Evolutionary conservation across 2,329 filamentous ascomycete species (phyloP).

Genomic region (Phaeosphaeria sp.): DNA sequence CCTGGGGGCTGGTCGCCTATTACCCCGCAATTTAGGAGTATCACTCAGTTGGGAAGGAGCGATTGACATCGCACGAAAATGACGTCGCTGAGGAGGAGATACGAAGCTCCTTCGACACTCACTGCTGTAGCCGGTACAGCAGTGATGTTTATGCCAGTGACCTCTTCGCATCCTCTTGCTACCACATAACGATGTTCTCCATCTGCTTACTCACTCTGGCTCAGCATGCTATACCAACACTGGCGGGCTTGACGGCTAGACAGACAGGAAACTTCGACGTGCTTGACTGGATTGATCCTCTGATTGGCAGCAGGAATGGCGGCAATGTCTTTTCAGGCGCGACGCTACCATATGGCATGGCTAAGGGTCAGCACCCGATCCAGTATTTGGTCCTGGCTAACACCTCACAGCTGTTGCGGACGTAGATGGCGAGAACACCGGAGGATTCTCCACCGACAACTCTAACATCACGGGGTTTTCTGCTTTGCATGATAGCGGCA

Average conservation of each 20-base stretch:
- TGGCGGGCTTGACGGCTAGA: neutral
- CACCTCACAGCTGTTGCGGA: constrained; percentile 54
- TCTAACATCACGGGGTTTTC: constrained; percentile 54
- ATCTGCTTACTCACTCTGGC: neutral
- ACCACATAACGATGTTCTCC: constrained; percentile 3
- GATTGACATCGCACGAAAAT: constrained; percentile 11
- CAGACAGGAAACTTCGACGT: constrained; percentile 26
- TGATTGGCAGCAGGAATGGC: constrained; percentile 54
- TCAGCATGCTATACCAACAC: constrained; percentile 1
- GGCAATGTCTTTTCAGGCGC: constrained; percentile 58
- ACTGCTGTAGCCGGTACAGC: neutral
- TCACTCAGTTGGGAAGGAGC: constrained; percentile 30
- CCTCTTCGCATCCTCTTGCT: neutral
- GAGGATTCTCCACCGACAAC: constrained; percentile 60
- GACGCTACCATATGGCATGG: constrained; percentile 53
- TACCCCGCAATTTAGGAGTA: constrained; percentile 34
- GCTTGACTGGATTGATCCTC: constrained; percentile 49
- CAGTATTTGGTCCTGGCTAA: constrained; percentile 44
- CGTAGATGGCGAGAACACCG: constrained; percentile 60
- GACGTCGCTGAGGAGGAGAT: constrained; percentile 19
- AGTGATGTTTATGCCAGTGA: neutral
- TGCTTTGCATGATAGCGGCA: constrained; percentile 45
- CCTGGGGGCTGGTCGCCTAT: constrained; percentile 12
- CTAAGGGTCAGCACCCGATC: constrained; percentile 41
- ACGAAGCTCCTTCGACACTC: neutral